Evolutionary conservation across 2,329 filamentous ascomycete species (phyloP).

Genomic region (Ceratocystis ficicola): DNA sequence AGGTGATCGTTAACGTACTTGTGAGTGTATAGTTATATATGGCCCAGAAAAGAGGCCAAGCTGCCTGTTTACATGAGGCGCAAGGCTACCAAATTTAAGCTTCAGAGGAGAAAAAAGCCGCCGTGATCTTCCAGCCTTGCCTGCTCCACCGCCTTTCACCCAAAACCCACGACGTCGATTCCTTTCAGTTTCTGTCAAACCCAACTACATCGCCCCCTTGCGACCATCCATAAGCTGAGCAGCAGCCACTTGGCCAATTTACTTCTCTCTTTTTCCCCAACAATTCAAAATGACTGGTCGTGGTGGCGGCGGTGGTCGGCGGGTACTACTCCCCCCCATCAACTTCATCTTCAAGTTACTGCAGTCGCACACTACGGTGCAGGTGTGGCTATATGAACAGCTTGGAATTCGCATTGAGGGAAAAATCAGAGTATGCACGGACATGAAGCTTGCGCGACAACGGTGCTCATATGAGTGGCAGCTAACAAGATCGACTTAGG

Average conservation of each 20-base stretch:
- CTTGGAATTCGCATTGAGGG: slow-evolving; percentile 87
- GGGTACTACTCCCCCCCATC: slow-evolving; percentile 49
- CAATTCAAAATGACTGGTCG: slow-evolving; percentile 44
- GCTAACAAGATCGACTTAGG: slow-evolving; percentile 41
- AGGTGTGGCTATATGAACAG: slow-evolving; percentile 97
- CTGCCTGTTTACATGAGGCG: not conserved
- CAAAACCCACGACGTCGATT: not conserved
- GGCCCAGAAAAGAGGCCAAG: not conserved
- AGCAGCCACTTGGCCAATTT: not conserved
- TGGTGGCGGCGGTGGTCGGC: slow-evolving; percentile 44
- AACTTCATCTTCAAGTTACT: slow-evolving; percentile 61
- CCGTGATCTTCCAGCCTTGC: slow-evolving; percentile 13
- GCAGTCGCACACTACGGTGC: slow-evolving; percentile 66
- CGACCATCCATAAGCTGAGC: not conserved
- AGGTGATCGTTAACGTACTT: not conserved
- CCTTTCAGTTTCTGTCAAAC: not conserved
- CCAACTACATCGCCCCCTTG: not conserved
- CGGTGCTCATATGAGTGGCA: not conserved
- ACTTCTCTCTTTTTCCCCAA: not conserved
- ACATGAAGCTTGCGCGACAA: slow-evolving; percentile 50
- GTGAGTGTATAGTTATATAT: slow-evolving; percentile 8
- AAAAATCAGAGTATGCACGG: slow-evolving; percentile 68
- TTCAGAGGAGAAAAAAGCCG: slow-evolving; percentile 10
- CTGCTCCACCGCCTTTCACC: slow-evolving; percentile 1
- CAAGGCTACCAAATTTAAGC: slow-evolving; percentile 16